phyloP scores from a whole-genome alignment of 305 asterid genomes.

The Salvia sclarea region DNA sequence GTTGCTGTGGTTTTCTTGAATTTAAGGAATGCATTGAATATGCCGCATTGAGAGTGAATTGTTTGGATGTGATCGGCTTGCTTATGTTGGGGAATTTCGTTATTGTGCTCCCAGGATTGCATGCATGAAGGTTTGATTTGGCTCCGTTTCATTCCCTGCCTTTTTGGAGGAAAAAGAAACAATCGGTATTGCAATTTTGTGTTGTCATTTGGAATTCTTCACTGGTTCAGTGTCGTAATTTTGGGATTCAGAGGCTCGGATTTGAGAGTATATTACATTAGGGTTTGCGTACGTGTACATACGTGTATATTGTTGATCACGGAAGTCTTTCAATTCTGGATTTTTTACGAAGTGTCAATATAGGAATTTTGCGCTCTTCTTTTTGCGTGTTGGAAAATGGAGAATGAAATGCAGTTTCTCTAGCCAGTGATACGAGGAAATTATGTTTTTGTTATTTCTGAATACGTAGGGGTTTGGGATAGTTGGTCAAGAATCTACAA shows the following conservation, averaged over 20 bases:
- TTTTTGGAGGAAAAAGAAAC: background rate
- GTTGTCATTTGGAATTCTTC: constrained; percentile 15
- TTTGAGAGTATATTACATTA: background rate
- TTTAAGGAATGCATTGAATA: constrained; percentile 23
- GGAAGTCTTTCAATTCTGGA: background rate
- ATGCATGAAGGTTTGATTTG: constrained; percentile 38
- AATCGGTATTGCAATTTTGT: background rate
- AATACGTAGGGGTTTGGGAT: constrained; percentile 1
- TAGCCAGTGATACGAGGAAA: constrained; percentile 20
- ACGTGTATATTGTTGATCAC: constrained; percentile 17
- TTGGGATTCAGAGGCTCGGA: constrained; percentile 22
- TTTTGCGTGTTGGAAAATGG: constrained; percentile 1
- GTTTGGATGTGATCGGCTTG: constrained; percentile 18
- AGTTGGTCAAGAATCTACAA: background rate
- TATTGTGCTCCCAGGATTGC: constrained; percentile 22
- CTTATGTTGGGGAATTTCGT: constrained; percentile 20
- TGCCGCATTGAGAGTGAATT: constrained; percentile 23
- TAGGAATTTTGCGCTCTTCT: background rate
- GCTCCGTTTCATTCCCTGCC: constrained; percentile 6
- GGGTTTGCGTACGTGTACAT: constrained; percentile 16
- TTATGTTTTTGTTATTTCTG: background rate
- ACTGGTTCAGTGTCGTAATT: constrained; percentile 21
- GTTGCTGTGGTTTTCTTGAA: constrained; percentile 10
- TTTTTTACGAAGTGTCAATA: constrained; percentile 13
- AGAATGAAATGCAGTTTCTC: constrained; percentile 25